phyloP scores from a whole-genome alignment of 139 green algal genomes.

The Closterium sp. region DNA sequence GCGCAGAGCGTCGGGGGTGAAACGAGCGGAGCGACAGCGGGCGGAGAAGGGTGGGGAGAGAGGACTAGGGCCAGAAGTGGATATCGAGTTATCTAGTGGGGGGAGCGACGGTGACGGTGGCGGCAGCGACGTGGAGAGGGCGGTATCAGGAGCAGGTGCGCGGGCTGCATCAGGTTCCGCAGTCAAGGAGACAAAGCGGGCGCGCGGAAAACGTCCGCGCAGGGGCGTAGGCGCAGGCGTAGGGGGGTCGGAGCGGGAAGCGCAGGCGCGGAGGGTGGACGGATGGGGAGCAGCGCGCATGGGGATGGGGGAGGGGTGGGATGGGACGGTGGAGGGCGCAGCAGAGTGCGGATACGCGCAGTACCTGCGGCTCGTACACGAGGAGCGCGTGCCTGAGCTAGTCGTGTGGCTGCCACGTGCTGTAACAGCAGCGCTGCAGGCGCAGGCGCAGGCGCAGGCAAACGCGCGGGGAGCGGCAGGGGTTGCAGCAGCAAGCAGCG shows the following conservation, averaged over 20 bases:
- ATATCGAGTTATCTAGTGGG: neutral
- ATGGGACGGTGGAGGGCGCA: neutral
- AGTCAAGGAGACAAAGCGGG: neutral
- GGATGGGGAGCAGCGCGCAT: neutral
- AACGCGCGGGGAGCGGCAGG: neutral
- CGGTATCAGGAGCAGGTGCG: neutral
- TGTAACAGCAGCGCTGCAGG: neutral
- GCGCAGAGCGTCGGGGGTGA: neutral
- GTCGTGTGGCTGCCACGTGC: neutral
- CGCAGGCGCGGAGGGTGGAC: neutral
- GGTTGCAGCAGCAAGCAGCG: neutral
- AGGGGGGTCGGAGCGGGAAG: neutral
- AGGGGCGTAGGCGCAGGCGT: neutral
- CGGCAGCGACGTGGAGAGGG: neutral
- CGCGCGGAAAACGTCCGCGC: neutral
- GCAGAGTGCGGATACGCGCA: neutral
- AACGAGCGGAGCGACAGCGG: neutral
- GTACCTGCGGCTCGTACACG: neutral
- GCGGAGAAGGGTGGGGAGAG: neutral
- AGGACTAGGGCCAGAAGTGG: neutral
- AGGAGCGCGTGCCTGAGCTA: neutral
- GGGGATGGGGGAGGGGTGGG: neutral
- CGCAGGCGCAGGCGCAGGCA: neutral
- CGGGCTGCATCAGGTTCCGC: neutral
- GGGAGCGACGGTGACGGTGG: neutral